Conservation (phyloP, 73 alveolate genomes). For the Paramecium sonneborni region DNA sequence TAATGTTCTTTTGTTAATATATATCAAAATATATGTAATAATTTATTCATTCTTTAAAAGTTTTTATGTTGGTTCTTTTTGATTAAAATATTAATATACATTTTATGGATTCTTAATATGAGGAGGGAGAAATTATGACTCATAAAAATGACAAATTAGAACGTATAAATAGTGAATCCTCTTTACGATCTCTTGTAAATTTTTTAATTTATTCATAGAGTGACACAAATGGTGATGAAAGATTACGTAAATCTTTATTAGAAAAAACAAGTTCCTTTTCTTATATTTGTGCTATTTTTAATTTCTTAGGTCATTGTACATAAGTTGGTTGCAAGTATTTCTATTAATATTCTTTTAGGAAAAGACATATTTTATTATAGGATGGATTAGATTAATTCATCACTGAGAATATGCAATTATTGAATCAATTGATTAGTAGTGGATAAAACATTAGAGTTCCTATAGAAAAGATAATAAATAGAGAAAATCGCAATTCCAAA, state of each 20-base stretch:
- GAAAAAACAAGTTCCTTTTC: neutral
- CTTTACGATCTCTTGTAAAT: neutral
- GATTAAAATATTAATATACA: neutral
- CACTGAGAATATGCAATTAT: neutral
- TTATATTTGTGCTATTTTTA: neutral
- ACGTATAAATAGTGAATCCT: neutral
- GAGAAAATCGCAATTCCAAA: neutral
- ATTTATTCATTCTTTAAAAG: neutral
- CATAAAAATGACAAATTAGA: neutral
- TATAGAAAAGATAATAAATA: neutral
- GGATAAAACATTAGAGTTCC: slow-evolving; percentile 10
- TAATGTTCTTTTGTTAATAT: neutral
- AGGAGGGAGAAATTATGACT: slow-evolving; percentile 23
- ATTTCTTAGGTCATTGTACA: neutral
- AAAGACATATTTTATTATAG: neutral
- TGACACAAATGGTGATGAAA: neutral
- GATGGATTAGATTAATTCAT: neutral
- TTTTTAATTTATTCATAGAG: neutral
- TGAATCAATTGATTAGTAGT: neutral
- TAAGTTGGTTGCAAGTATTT: neutral
- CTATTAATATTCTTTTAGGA: neutral
- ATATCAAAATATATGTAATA: neutral
- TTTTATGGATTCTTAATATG: neutral
- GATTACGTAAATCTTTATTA: neutral
- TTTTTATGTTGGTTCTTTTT: neutral